Base-by-base conservation (phyloP, 495 filamentous ascomycete species). In the Rhypophila decipiens region DNA sequence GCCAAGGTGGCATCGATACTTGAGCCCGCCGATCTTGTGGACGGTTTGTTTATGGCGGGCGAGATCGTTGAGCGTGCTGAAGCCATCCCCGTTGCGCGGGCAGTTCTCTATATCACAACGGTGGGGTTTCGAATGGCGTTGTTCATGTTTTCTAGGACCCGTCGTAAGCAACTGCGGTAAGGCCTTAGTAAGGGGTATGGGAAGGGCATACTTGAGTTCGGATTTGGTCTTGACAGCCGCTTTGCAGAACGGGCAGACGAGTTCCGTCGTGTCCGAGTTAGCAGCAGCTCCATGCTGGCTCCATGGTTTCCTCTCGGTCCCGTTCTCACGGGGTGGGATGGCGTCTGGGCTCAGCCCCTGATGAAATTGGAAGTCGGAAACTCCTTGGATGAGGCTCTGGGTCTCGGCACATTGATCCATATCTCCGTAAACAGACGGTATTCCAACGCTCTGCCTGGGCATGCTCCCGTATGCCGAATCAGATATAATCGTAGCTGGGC, bases 11-110 rank as follows among this genome's bases (percentile, higher is more conserved):
- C 90, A 96, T 51, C 76, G 75, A 51, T 80, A 96, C 15, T 74
- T 76, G 53, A 82, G 78, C 24, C 74, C 75, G 36, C 67, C 64
- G 9, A 65, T 70, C 12, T 75, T 54, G 59, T 93, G 87, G 12
- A 86, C 78, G 41, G 80, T 84, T 53, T 80, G 81, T 52, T 76
- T 80, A 52, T 91, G 87, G 27, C 87, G 75, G 33, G 80, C 78
- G 22, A 88, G 73, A 54, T 96, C 90, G 64, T 95, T 95, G 21
- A 72, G 71, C 7, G 88, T 91, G 18, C 85, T 85, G 56, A 95
- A 96, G 2, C 90, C 88, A 51, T 80, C 71, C 19, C 27, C 27
- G 27, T 62, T 65, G 24, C 82, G 74, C 27, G 63, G 47, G 61
- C 90, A 95, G 15, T 66, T 71, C 0, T 65, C 57, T 11, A 82